Evolutionary conservation across 1,139 yeast genomes (phyloP), one percentile per base, ranked within the genome.

Genomic region (Hansenula anomala): DNA sequence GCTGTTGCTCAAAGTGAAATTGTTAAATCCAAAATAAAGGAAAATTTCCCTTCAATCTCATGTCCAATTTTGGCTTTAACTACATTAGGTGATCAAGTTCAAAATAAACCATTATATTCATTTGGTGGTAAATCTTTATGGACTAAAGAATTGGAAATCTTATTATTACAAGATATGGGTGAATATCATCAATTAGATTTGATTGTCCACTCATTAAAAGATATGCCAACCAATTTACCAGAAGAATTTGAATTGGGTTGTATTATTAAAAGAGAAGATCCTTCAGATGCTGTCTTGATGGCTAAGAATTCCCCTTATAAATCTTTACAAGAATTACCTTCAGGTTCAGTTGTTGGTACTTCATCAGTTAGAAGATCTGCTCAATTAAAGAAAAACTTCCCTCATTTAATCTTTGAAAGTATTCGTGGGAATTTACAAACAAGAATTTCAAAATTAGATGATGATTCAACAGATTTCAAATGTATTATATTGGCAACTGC

Each of bases 111-210:
- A 6, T 70, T 92, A 40, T 94, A 92, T 61, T 77, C 96, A 7
- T 92, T 92, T 64, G 97, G 97, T 28, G 98, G 98, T 22, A 92
- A 92, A 60, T 80, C 96, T 1, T 64, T 92, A 32, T 92, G 98
- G 98, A 92, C 98, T 11, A 86, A 88, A 57, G 98, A 92, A 61
- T 71, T 92, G 45, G 98, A 92, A 62, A 82, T 80, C 25, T 66
- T 89, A 40, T 67, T 92, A 40, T 69, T 85, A 48, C 75, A 74
- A 46, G 66, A 74, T 37, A 67, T 80, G 30, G 88, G 78, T n/a
- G 73, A 66, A 33, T 78, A 71, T 49, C 86, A 87, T 40, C 68
- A 78, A 58, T 70, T 92, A 39, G 97, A 92, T 60, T 67, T 92
- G 62, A 84, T 92, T 56, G 97, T 92, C 30, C 98, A 92, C 61